These are phyloP conservation scores for Papiliotrema fonsecae DNA, from an alignment of 1,284 basidiomycete species.

Conservation along the genomic window DNA sequence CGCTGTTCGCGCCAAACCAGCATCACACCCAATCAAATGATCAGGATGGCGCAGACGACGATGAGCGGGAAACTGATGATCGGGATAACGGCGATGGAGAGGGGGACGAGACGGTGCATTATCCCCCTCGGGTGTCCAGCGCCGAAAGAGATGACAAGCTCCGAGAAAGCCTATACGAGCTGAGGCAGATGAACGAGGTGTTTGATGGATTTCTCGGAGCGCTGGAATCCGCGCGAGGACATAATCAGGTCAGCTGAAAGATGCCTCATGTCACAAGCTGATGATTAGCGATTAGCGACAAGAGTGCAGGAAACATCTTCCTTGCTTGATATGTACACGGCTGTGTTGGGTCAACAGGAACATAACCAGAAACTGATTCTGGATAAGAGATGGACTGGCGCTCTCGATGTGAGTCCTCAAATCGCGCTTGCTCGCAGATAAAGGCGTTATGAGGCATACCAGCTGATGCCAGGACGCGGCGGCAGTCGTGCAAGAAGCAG, in stretches of 20 bases:
- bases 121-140: neutral
- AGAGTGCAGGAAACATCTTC: slow-evolving; percentile 38
- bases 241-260: slow-evolving; percentile 39
- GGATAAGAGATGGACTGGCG: slow-evolving; percentile 43
- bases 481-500: neutral
- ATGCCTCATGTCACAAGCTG: neutral
- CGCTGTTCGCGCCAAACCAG: slow-evolving; percentile 4
- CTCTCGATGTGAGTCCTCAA: slow-evolving; percentile 34
- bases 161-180: slow-evolving; percentile 39
- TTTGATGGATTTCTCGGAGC: slow-evolving; percentile 43
- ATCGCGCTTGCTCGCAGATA: neutral
- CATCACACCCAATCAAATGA: neutral
- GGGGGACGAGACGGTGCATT: slow-evolving; percentile 7
- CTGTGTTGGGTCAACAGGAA: slow-evolving; percentile 42
- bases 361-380: slow-evolving; percentile 40
- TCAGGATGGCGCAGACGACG: slow-evolving; percentile 9
- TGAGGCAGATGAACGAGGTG: slow-evolving; percentile 43
- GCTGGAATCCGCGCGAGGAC: slow-evolving; percentile 34
- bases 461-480: neutral
- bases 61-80: slow-evolving; percentile 8
- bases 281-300: slow-evolving; percentile 36
- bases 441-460: neutral
- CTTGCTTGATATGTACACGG: slow-evolving; percentile 43
- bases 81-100: slow-evolving; percentile 7
- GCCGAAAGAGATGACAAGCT: slow-evolving; percentile 27